Evolutionary conservation across 352 stramenopile genomes (phyloP), one percentile per base, ranked within the genome.

Genomic region (Globisporangium cystogenes): DNA sequence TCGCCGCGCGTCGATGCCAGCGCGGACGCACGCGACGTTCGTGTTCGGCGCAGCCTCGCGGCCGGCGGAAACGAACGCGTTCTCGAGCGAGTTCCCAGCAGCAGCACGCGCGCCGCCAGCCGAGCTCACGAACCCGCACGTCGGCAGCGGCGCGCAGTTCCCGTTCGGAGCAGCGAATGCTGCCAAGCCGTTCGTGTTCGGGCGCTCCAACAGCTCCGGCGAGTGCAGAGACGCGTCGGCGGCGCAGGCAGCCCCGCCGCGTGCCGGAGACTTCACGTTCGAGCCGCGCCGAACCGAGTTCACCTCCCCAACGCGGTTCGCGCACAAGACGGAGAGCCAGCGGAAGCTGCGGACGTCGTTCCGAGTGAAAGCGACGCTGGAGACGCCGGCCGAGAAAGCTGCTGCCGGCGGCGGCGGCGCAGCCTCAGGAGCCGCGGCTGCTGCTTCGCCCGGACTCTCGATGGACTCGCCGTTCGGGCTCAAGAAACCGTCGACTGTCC

Each of bases 381-480:
- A 39, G 56, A 12, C 31, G 14, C 57, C 26, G 50, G 49, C 52
- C 27, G 43, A 21, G 68, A 65, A 21, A 5, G 7, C 39, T 33
- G 29, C 29, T 33, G 39, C 39, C 18, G 21, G 12, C 18, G 11
- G 14, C 8, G 16, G 5, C 40, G 23, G 40, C 40, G 20, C 27
- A 16, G 57, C 65, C 40, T 62, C 65, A 2, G 48, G 62, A 16
- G 41, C 31, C 6, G 23, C 29, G 14, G 36, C 37, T 43, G 45
- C 46, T 10, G 41, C 48, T 1, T 51, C n/a, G 26, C 54, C 37
- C 35, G 51, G 40, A 24, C 60, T 39, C 54, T 44, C 45, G 7
- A 43, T 36, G 5, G 37, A 61, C 29, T 81, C 64, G 43, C 64
- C 68, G 24, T 74, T 76, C 37, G 56, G 60, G 2, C 59, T 74